A percentile compares a stretch with the other conserved stretches of the same genome.
These are phyloP conservation scores for Scleroderma citrinum DNA, from an alignment of 768 basidiomycete genomes.

Conservation along the genomic window DNA sequence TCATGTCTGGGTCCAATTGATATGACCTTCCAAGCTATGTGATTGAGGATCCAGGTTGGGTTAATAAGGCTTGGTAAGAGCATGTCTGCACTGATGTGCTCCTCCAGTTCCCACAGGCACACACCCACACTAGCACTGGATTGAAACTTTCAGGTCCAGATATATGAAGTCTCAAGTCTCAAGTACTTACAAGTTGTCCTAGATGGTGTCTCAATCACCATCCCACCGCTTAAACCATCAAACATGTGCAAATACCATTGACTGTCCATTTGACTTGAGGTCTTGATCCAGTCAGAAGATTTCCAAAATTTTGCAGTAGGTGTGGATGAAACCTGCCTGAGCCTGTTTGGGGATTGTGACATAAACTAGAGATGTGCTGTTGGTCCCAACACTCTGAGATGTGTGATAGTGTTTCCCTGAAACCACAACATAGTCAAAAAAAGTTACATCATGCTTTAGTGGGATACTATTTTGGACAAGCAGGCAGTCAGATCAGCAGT, in stretches of 20 bases:
- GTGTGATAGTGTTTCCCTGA: background rate
- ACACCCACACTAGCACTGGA: background rate
- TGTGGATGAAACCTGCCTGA: background rate
- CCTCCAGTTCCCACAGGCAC: constrained; percentile 1
- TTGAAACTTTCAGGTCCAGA: too few relatives aligned
- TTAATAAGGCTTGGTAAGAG: background rate
- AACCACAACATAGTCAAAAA: background rate
- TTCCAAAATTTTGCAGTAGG: constrained; percentile 1
- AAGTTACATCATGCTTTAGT: background rate
- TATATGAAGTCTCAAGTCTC: too few relatives aligned
- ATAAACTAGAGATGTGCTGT: background rate
- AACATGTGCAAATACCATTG: background rate
- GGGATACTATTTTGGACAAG: background rate
- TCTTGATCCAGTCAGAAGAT: constrained; percentile 3
- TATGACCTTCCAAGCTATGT: background rate
- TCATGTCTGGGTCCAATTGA: background rate
- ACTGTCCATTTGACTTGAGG: background rate
- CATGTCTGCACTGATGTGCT: background rate
- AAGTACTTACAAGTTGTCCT: constrained; percentile 2
- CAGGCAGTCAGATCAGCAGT: background rate
- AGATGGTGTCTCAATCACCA: background rate
- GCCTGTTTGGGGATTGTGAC: background rate
- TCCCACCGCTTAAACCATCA: background rate
- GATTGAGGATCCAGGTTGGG: background rate
- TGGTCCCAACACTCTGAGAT: background rate